Base-by-base conservation (phyloP, 768 basidiomycete species). In the Mycena maculata region DNA sequence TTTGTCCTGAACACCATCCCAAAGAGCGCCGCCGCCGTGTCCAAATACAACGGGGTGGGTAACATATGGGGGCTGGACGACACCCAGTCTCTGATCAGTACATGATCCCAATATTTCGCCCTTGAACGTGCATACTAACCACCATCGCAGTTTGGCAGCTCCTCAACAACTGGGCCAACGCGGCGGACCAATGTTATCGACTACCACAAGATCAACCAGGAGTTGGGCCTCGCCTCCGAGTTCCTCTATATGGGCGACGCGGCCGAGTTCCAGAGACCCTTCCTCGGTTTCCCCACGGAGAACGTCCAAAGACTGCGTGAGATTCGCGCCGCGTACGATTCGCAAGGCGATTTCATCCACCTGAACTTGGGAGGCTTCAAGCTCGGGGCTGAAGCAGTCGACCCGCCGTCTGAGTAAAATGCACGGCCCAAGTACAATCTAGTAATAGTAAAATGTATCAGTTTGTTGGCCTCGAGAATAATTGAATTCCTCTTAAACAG, bases 231-330 rank as follows among this genome's bases (percentile, higher is more conserved):
- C 12, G 45, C 45, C 10, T 47, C 45, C n/a, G 45, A 47, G n/a
- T 47, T 47, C 45, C 45, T 47, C 45, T 47, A 47, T 22, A 47
- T 47, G 45, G 45, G 45, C 45, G 45, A 47, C 45, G 45, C 45
- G n/a, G 45, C 5, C 45, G 45, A 47, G 25, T 47, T 23, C n/a
- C 45, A 47, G 25, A 47, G 25, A 20, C 45, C 45, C 45, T 47
- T 47, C 45, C 25, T 47, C 12, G 45, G 45, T 15, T 15, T 47
- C 8, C 45, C 45, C 25, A 4, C 25, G 13, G n/a, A 47, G n/a
- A 47, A 47, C 45, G 25, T 47, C 25, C 45, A 47, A 22, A 20
- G 45, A 22, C 12, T 47, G 45, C 45, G 45, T 12, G 45, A 13
- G 22, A 47, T 47, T n/a, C 45, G 45, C 45, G 25, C 45, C n/a